Percentiles rank a stretch among this genome's conserved stretches.
phyloP scores from a whole-genome alignment of 768 basidiomycete genomes.

The Boletus pseudopeckii region DNA sequence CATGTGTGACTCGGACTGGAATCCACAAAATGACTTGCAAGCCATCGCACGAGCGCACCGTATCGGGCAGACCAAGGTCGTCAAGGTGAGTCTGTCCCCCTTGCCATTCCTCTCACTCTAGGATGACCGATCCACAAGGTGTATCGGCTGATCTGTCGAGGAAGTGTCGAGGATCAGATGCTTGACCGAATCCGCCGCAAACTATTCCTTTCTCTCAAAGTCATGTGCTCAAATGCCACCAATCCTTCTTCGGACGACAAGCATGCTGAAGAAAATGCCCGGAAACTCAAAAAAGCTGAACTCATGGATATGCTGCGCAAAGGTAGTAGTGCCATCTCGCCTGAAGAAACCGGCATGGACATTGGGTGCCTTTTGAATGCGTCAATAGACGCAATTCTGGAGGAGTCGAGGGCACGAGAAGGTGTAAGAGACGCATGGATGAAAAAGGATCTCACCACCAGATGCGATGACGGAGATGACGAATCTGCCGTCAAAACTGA shows the following conservation, averaged over 20 bases:
- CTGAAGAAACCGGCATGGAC: conserved; percentile 37
- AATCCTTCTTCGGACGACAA: conserved; percentile 15
- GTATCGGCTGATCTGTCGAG: conserved; percentile 64
- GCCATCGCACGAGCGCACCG: conserved; percentile 85
- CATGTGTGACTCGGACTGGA: conserved; percentile 73
- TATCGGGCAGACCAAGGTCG: conserved; percentile 70
- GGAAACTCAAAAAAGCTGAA: conserved; percentile 40
- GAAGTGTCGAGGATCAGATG: conserved; percentile 76
- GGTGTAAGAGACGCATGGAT: conserved; percentile 43
- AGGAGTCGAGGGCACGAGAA: conserved; percentile 43
- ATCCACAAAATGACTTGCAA: conserved; percentile 77
- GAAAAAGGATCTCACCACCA: conserved; percentile 37
- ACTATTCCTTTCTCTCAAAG: conserved; percentile 61
- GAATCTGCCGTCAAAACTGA: conserved; percentile 13
- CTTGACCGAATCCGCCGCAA: conserved; percentile 69
- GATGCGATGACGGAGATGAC: neutral
- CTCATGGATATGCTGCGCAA: conserved; percentile 55
- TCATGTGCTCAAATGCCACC: conserved; percentile 46
- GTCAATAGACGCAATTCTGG: conserved; percentile 42
- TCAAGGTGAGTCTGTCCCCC: conserved; percentile 42
- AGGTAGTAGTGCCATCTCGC: conserved; percentile 53
- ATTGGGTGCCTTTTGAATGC: conserved; percentile 45
- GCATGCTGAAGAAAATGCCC: conserved; percentile 25
- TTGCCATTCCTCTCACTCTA: neutral
- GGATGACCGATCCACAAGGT: conserved; percentile 39